Percentiles rank a stretch among this genome's conserved stretches.
Evolutionary conservation across 1,284 basidiomycete species (phyloP).

Genomic region (Trichosporon faecale): DNA sequence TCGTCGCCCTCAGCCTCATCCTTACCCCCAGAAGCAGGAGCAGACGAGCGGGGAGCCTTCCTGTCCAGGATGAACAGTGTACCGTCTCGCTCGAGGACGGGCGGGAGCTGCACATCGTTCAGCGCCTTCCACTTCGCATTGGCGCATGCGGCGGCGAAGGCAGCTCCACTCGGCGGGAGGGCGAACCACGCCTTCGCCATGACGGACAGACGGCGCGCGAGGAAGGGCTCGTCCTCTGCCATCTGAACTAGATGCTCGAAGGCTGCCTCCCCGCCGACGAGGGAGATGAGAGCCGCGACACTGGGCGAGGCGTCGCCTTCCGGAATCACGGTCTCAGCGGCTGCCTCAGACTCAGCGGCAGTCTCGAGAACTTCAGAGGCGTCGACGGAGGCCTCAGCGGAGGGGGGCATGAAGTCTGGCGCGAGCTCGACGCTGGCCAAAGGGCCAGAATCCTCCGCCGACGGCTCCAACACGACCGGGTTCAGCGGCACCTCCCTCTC

Average conservation of each 20-base stretch:
- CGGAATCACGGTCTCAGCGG: neutral
- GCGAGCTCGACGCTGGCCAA: neutral
- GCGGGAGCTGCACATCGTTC: neutral
- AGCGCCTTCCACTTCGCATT: constrained; percentile 21
- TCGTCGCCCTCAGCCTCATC: neutral
- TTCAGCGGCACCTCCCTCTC: neutral
- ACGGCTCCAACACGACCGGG: neutral
- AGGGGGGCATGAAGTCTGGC: neutral
- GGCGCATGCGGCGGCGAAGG: constrained; percentile 19
- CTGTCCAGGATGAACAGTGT: neutral
- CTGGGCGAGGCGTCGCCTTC: neutral
- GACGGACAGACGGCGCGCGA: constrained; percentile 18
- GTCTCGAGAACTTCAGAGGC: neutral
- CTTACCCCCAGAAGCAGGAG: neutral
- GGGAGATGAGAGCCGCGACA: constrained; percentile 6
- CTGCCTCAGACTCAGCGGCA: neutral
- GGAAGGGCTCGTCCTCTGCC: constrained; percentile 3
- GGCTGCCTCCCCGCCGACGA: neutral
- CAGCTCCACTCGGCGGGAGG: neutral
- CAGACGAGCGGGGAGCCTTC: too few relatives aligned
- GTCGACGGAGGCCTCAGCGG: neutral
- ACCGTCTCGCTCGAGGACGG: neutral
- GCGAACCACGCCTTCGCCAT: constrained; percentile 4
- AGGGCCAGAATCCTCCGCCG: neutral
- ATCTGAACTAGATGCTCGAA: neutral